Conservation (phyloP, 306 rosid species). For the peach (Prunus persica) region DNA sequence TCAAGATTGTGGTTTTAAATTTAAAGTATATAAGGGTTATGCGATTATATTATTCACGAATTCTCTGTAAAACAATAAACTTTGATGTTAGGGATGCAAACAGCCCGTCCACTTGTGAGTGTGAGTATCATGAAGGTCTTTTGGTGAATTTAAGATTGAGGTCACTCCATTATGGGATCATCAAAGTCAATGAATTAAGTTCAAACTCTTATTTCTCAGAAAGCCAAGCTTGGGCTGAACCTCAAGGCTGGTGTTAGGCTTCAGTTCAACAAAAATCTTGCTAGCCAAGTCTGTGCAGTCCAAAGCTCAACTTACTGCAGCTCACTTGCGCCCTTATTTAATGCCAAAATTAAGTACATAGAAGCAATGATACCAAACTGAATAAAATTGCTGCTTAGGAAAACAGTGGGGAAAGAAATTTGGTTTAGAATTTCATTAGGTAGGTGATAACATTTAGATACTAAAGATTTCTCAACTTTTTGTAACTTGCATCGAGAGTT, state of each 20-base stretch:
- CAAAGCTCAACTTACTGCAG: neutral
- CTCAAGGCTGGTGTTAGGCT: neutral
- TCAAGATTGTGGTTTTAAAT: neutral
- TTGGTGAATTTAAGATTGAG: neutral
- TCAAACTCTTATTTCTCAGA: neutral
- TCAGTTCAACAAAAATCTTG: neutral
- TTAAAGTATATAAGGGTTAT: neutral
- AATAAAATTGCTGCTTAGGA: neutral
- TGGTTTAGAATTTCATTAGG: neutral
- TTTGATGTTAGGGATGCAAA: neutral
- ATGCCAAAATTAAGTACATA: neutral
- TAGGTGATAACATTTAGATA: neutral
- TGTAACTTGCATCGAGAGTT: conserved; percentile 1
- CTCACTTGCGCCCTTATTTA: neutral
- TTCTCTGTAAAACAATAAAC: neutral
- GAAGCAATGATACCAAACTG: neutral
- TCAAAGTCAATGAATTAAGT: neutral
- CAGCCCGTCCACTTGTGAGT: neutral
- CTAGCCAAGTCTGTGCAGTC: neutral
- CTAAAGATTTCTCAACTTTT: neutral
- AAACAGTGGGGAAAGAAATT: neutral
- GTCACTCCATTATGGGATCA: neutral
- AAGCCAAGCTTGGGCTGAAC: neutral
- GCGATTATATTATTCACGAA: neutral
- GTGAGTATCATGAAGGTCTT: neutral